A percentile compares a stretch with the other conserved stretches of the same genome.
Evolutionary conservation across 345 rosid species (phyloP).

Genomic region (Triadica sebifera): DNA sequence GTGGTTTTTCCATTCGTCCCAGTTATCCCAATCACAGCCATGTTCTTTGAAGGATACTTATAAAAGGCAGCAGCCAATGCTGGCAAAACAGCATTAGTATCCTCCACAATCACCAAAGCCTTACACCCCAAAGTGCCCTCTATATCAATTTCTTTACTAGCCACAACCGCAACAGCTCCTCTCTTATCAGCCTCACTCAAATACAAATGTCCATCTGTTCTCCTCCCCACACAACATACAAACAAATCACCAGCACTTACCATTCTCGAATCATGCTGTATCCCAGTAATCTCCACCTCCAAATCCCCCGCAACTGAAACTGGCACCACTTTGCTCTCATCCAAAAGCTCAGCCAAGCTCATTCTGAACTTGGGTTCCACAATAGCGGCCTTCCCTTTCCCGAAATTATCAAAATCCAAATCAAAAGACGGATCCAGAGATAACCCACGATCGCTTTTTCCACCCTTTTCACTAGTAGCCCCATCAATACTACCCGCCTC

Average conservation of each 20-base stretch:
- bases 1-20: slow-evolving; percentile 85
- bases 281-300: slow-evolving; percentile 83
- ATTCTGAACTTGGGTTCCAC: slow-evolving; percentile 76
- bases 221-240: slow-evolving; percentile 74
- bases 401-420: slow-evolving; percentile 69
- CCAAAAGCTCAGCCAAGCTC: slow-evolving; percentile 87
- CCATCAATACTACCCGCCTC: slow-evolving; percentile 31
- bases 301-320: slow-evolving; percentile 80
- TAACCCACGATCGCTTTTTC: slow-evolving; percentile 23
- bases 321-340: slow-evolving; percentile 86
- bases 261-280: slow-evolving; percentile 81
- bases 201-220: slow-evolving; percentile 61
- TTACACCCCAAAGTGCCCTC: slow-evolving; percentile 85
- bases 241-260: slow-evolving; percentile 89
- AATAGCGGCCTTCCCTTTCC: slow-evolving; percentile 50
- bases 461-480: slow-evolving; percentile 25
- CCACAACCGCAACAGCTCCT: slow-evolving; percentile 93
- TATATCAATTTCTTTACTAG: slow-evolving; percentile 87
- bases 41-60: slow-evolving; percentile 63
- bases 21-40: slow-evolving; percentile 79
- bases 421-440: slow-evolving; percentile 56
- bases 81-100: slow-evolving; percentile 71
- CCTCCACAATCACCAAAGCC: slow-evolving; percentile 93
- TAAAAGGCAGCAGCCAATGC: slow-evolving; percentile 84
- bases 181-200: slow-evolving; percentile 94